Base-by-base conservation (phyloP, 495 filamentous ascomycete species). In the Hypoxylon rickii region DNA sequence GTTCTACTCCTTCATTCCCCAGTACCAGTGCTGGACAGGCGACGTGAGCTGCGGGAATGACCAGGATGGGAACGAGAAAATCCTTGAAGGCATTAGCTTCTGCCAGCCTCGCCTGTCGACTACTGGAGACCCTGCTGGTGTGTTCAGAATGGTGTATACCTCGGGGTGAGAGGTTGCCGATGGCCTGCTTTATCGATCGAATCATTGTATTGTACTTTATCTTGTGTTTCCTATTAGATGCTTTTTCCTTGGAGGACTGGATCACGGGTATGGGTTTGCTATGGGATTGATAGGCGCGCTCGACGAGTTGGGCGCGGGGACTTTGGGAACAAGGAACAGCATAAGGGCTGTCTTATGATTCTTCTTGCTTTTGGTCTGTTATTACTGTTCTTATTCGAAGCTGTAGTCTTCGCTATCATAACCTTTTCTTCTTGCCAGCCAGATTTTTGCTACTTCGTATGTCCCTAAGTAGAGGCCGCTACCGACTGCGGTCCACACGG, bases 381-480 rank as follows among this genome's bases (percentile, higher is more conserved):
- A 44, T 21, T 47, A n/a, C n/a, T n/a, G n/a, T n/a, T 12, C 24
- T 48, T 56, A 60, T 29, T 47, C 32, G 22, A 50, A 32, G 34
- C 46, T 33, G 0, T 33, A 21, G 43, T 45, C 51, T 7, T 57
- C 63, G 38, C 10, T 44, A 43, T 43, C 55, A 20, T 49, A 15
- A 38, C 78, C 76, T 44, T 76, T 71, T 32, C 75, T 78, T 55
- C 84, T 55, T 22, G 38, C 85, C 33, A 96, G 73, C 76, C 84
- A 90, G 29, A 86, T 72, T 58, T 90, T 80, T 19, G 86, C 86
- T 48, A 83, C 85, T 69, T 97, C 90, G 72, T 96, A 96, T 15
- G 87, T 84, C 13, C 90, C 87, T 8, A 97, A 75, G 78, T 96
- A 96, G 21, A 96, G 68, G 6, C 92, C 89, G 58, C 88, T 84